Evolutionary conservation across 164 flowering plant genomes (phyloP).

Genomic region (Umbellularia californica): DNA sequence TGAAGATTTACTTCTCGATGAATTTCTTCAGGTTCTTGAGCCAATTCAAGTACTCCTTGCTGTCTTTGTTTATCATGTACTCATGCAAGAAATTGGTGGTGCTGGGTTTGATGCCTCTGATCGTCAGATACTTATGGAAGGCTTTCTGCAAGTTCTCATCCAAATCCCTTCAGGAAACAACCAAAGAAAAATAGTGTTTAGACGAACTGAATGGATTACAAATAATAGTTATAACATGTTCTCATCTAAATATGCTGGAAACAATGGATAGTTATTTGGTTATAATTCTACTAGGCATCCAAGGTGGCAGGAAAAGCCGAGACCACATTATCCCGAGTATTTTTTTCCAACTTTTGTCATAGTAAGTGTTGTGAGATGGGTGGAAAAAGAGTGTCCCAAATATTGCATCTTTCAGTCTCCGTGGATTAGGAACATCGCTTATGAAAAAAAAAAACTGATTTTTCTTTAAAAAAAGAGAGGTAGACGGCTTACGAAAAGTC

Average conservation of each 20-base stretch:
- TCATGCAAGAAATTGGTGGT: slow-evolving; percentile 76
- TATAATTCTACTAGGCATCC: background rate
- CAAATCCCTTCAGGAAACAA: slow-evolving; percentile 61
- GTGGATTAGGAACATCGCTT: too few relatives aligned
- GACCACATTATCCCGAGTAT: background rate
- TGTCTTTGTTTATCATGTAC: slow-evolving; percentile 88
- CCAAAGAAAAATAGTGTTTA: background rate
- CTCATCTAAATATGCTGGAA: background rate
- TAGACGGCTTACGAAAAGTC: slow-evolving; percentile 62
- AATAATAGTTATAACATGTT: too few relatives aligned
- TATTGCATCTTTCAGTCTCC: background rate
- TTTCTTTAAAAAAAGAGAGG: background rate
- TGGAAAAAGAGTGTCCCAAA: background rate
- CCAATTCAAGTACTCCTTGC: slow-evolving; percentile 74
- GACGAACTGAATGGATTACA: background rate
- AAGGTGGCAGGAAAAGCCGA: background rate
- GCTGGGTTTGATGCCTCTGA: slow-evolving; percentile 82
- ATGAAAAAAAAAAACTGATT: too few relatives aligned
- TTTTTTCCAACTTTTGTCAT: background rate
- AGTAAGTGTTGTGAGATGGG: background rate
- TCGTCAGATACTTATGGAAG: slow-evolving; percentile 79
- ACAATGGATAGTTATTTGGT: background rate
- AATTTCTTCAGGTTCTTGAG: slow-evolving; percentile 74
- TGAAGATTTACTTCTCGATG: slow-evolving; percentile 35
- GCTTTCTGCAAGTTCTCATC: slow-evolving; percentile 91